Conservation (phyloP, 495 filamentous ascomycete genomes). For the Usnea hakonensis region DNA sequence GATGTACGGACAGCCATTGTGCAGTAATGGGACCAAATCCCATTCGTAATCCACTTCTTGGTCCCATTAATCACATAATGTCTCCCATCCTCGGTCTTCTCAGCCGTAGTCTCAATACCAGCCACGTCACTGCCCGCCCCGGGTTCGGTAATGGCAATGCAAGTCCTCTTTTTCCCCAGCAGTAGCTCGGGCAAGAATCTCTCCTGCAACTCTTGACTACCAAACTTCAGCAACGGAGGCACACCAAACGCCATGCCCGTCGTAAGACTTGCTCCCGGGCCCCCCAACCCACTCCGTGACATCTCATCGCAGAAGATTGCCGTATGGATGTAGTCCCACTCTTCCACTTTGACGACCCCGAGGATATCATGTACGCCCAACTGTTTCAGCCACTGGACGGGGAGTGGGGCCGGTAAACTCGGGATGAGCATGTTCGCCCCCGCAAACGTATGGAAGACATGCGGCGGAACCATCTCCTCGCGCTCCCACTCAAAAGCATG, state of each 20-base stretch:
- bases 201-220: conserved; percentile 50
- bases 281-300: conserved; percentile 54
- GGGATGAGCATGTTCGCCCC: conserved; percentile 57
- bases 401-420: conserved; percentile 57
- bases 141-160: conserved; percentile 75
- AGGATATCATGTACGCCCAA: conserved; percentile 57
- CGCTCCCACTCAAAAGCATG: conserved; percentile 62
- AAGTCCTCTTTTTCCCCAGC: conserved; percentile 55
- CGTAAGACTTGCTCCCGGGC: conserved; percentile 52
- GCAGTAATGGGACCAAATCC: conserved; percentile 64
- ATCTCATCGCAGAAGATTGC: conserved; percentile 64
- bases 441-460: conserved; percentile 55
- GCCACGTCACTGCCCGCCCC: conserved; percentile 65
- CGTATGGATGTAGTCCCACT: conserved; percentile 66
- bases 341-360: conserved; percentile 60
- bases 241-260: conserved; percentile 65
- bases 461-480: conserved; percentile 49
- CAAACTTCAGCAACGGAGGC: conserved; percentile 63
- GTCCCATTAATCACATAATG: conserved; percentile 65
- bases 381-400: conserved; percentile 56
- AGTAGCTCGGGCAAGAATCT: conserved; percentile 57
- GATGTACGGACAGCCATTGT: conserved; percentile 73
- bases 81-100: conserved; percentile 53
- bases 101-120: conserved; percentile 59
- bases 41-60: conserved; percentile 83